Percentiles rank a stretch among this genome's conserved stretches.
Conservation (phyloP, 202 grass and related monocot genomes). For the Schoenoplectus tabernaemontani region DNA sequence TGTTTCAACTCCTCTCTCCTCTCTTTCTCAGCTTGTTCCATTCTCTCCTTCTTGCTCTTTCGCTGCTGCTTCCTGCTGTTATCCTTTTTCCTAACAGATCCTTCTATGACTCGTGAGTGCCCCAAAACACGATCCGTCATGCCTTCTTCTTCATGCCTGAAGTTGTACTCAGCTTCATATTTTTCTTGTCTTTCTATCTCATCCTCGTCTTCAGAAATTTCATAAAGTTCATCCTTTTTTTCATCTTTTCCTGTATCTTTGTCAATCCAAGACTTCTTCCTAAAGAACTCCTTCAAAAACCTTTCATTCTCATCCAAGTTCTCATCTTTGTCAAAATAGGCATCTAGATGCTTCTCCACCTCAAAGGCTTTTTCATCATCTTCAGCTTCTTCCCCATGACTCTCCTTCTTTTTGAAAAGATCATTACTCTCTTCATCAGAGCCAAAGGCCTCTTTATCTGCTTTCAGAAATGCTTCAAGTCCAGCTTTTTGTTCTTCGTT, state of each 20-base stretch:
- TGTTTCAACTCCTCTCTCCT: slow-evolving; percentile 79
- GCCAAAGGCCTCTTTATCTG: slow-evolving; percentile 6
- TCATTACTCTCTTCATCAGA: slow-evolving; percentile 15
- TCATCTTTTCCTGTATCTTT: slow-evolving; percentile 22
- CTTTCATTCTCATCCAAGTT: slow-evolving; percentile 57
- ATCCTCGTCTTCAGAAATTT: slow-evolving; percentile 54
- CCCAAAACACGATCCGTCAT: slow-evolving; percentile 61
- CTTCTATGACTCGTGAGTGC: slow-evolving; percentile 66
- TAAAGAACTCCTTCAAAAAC: slow-evolving; percentile 72
- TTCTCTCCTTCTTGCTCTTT: slow-evolving; percentile 85
- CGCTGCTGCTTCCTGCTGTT: slow-evolving; percentile 71
- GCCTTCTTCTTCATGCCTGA: slow-evolving; percentile 62
- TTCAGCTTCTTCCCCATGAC: slow-evolving; percentile 8
- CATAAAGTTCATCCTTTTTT: slow-evolving; percentile 30
- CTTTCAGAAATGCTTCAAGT: slow-evolving; percentile 31
- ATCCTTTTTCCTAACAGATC: slow-evolving; percentile 86
- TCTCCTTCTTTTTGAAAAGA: slow-evolving; percentile 25
- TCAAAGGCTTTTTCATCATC: slow-evolving; percentile 3
- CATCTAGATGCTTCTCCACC: slow-evolving; percentile 39
- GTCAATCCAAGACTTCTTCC: slow-evolving; percentile 45
- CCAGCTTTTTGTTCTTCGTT: slow-evolving; percentile 12
- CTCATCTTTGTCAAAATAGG: slow-evolving; percentile 58
- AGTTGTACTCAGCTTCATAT: slow-evolving; percentile 44
- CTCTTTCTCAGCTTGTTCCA: slow-evolving; percentile 45
- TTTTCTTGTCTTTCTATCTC: slow-evolving; percentile 49